These are phyloP conservation scores for Xylaria intraflava DNA, from an alignment of 495 filamentous ascomycete species.

Conservation along the genomic window DNA sequence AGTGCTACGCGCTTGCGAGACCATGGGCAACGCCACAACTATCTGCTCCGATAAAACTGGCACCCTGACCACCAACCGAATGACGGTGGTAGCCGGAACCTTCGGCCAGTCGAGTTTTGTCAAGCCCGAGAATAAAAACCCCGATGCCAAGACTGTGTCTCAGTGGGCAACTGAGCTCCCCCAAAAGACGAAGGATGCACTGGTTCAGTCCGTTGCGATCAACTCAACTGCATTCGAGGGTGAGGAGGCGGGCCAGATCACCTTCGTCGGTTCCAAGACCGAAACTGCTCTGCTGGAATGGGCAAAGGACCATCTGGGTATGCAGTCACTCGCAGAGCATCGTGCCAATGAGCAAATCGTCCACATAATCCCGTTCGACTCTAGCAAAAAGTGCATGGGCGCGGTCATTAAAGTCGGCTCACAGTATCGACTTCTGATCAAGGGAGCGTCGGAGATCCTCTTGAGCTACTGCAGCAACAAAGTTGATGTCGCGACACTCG, in stretches of 20 bases:
- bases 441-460: slow-evolving; percentile 68
- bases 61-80: slow-evolving; percentile 70
- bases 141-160: slow-evolving; percentile 35
- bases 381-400: slow-evolving; percentile 66
- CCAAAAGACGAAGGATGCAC: slow-evolving; percentile 44
- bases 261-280: slow-evolving; percentile 69
- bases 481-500: slow-evolving; percentile 19
- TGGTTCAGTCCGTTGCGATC: slow-evolving; percentile 59
- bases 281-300: slow-evolving; percentile 65
- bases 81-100: slow-evolving; percentile 66
- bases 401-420: slow-evolving; percentile 48
- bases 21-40: slow-evolving; percentile 81
- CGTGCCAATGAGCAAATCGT: slow-evolving; percentile 52
- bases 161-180: slow-evolving; percentile 56
- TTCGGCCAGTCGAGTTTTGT: slow-evolving; percentile 55
- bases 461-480: slow-evolving; percentile 50
- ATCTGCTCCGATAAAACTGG: slow-evolving; percentile 86
- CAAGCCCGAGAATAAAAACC: slow-evolving; percentile 30
- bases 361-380: slow-evolving; percentile 65
- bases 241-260: slow-evolving; percentile 52
- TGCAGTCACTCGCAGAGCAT: slow-evolving; percentile 51
- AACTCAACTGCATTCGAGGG: slow-evolving; percentile 73
- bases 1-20: slow-evolving; percentile 70
- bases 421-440: slow-evolving; percentile 59
- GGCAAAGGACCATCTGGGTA: slow-evolving; percentile 56